Conservation (phyloP, 1,284 basidiomycete genomes). For the Naganishia liquefaciens region DNA sequence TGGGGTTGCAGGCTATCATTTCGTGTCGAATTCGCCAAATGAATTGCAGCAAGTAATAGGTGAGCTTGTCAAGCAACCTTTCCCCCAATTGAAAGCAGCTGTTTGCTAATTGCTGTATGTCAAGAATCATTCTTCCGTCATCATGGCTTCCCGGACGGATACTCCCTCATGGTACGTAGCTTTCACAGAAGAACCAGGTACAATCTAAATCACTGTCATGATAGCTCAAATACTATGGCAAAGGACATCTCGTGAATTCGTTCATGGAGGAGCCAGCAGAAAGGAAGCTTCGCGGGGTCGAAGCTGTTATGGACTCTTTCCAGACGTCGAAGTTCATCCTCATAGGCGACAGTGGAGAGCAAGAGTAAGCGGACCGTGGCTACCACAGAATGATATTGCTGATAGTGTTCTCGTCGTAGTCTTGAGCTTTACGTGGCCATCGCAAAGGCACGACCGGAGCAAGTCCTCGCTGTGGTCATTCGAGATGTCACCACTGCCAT, state of each 20-base stretch:
- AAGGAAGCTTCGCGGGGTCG: constrained; percentile 74
- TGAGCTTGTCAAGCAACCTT: constrained; percentile 50
- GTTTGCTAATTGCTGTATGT: background rate
- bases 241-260: constrained; percentile 76
- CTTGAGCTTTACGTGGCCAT: constrained; percentile 76
- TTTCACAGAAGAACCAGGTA: background rate
- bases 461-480: constrained; percentile 68
- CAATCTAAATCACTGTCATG: constrained; percentile 39
- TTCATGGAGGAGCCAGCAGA: constrained; percentile 67
- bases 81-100: background rate
- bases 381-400: background rate
- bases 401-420: constrained; percentile 25
- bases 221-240: constrained; percentile 76
- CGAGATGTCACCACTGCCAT: constrained; percentile 63
- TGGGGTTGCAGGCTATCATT: constrained; percentile 63
- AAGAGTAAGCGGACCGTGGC: no score
- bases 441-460: constrained; percentile 64
- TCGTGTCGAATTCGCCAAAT: constrained; percentile 81
- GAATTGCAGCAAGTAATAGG: constrained; percentile 77
- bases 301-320: constrained; percentile 73
- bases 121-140: constrained; percentile 63
- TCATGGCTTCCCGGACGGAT: constrained; percentile 56
- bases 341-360: constrained; percentile 83
- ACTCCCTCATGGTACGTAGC: constrained; percentile 62
- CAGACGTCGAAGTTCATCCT: constrained; percentile 73